Evolutionary conservation across 768 basidiomycete species (phyloP).

Genomic region (Gloeostereum incarnatum): DNA sequence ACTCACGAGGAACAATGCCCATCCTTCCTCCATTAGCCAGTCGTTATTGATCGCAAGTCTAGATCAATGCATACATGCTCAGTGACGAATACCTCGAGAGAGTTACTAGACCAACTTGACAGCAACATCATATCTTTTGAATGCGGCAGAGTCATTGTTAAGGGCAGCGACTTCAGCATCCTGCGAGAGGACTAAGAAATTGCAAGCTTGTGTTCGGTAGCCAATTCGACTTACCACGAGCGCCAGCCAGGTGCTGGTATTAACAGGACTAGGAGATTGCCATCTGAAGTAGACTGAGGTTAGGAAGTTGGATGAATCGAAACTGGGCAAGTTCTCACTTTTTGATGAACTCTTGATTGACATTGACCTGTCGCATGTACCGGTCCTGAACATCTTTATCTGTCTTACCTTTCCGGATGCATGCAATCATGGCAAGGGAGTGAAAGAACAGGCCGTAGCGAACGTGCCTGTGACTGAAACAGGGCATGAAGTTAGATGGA

Average conservation of each 20-base stretch:
- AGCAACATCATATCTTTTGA: slow-evolving; percentile 60
- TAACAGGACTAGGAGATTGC: slow-evolving; percentile 62
- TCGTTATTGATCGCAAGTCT: slow-evolving; percentile 59
- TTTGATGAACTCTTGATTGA: slow-evolving; percentile 53
- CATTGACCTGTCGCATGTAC: slow-evolving; percentile 48
- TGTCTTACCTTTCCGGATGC: slow-evolving; percentile 36
- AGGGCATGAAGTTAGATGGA: slow-evolving; percentile 2
- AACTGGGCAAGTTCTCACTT: slow-evolving; percentile 24
- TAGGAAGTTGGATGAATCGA: not conserved
- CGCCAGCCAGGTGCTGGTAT: slow-evolving; percentile 58
- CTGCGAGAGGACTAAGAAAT: slow-evolving; percentile 19
- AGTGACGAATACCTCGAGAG: not conserved
- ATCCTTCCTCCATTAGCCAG: slow-evolving; percentile 68
- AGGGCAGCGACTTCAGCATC: slow-evolving; percentile 66
- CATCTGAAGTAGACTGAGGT: slow-evolving; percentile 31
- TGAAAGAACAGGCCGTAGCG: slow-evolving; percentile 67
- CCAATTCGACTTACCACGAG: slow-evolving; percentile 39
- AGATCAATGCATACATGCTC: not conserved
- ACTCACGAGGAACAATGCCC: slow-evolving; percentile 52
- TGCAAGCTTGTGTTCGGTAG: not conserved
- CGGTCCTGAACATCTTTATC: slow-evolving; percentile 20
- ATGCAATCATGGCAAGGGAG: slow-evolving; percentile 55
- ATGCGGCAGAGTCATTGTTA: slow-evolving; percentile 43
- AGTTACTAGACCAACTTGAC: slow-evolving; percentile 35
- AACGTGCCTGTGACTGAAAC: slow-evolving; percentile 51